These are phyloP conservation scores for Styphnolobium japonicum DNA, from an alignment of 306 rosid species.

Conservation along the genomic window DNA sequence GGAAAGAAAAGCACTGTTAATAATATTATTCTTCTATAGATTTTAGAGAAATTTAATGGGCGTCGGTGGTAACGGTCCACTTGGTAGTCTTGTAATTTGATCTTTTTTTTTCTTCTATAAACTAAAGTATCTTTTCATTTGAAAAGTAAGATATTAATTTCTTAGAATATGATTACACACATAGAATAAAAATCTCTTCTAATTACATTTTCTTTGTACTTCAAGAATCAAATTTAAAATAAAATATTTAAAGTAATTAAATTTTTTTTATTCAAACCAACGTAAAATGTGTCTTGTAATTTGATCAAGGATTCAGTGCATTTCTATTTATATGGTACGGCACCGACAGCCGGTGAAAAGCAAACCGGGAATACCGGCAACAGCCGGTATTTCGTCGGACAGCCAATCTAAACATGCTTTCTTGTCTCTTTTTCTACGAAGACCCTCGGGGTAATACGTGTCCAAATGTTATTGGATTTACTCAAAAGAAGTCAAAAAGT, in stretches of 20 bases:
- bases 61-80: slow-evolving; percentile 1
- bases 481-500: neutral
- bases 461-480: neutral
- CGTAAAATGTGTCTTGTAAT: too few relatives aligned
- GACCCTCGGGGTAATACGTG: neutral
- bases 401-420: slow-evolving; percentile 23
- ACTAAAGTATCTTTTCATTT: too few relatives aligned
- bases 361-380: slow-evolving; percentile 38
- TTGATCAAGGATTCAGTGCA: neutral
- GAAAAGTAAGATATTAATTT: too few relatives aligned
- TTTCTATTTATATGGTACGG: slow-evolving; percentile 16
- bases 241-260: too few relatives aligned
- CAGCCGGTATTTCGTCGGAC: slow-evolving; percentile 36
- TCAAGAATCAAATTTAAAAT: too few relatives aligned
- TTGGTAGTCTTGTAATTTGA: slow-evolving; percentile 21
- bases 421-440: neutral
- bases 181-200: too few relatives aligned
- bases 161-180: too few relatives aligned
- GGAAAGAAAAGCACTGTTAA: neutral
- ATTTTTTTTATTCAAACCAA: too few relatives aligned
- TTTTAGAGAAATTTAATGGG: neutral
- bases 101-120: too few relatives aligned
- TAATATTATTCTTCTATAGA: neutral
- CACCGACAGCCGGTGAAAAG: slow-evolving; percentile 58
- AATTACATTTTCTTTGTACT: too few relatives aligned